These are phyloP conservation scores for Aquilaria yunnanensis DNA, from an alignment of 345 rosid species.

Conservation along the genomic window DNA sequence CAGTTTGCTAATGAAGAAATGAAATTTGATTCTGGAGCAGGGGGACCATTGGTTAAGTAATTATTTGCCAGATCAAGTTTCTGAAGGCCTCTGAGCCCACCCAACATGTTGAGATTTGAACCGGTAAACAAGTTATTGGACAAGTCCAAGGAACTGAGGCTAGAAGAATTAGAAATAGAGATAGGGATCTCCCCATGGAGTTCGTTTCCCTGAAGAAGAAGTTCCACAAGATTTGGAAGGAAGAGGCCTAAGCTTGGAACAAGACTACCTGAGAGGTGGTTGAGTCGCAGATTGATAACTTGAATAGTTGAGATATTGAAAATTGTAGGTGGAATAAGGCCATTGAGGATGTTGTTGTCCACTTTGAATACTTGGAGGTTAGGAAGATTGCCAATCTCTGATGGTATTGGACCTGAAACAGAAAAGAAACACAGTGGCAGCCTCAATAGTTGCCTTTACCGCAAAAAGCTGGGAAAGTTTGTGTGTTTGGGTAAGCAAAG, in stretches of 20 bases:
- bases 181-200: constrained; percentile 12
- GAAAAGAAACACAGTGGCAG: not conserved
- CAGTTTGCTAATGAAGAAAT: constrained; percentile 16
- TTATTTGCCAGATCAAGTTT: constrained; percentile 3
- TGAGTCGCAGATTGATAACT: not conserved
- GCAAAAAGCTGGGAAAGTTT: not conserved
- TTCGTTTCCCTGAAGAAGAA: constrained; percentile 5
- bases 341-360: not conserved
- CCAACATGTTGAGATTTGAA: constrained; percentile 9
- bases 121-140: constrained; percentile 17
- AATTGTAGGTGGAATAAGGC: constrained; percentile 5
- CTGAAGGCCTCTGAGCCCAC: constrained; percentile 10
- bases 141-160: not conserved
- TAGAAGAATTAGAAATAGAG: constrained; percentile 19
- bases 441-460: too few relatives aligned
- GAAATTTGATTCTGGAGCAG: constrained; percentile 8
- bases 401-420: constrained; percentile 15
- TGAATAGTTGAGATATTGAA: constrained; percentile 14
- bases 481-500: not conserved
- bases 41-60: not conserved
- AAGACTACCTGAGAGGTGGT: constrained; percentile 21
- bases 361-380: not conserved
- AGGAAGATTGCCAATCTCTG: constrained; percentile 11
- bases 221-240: constrained; percentile 17
- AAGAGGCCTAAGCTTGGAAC: constrained; percentile 13